Percentiles rank a stretch among this genome's conserved stretches.
phyloP scores from a whole-genome alignment of 2,329 filamentous ascomycete species.

The Ophiostoma sp. region DNA sequence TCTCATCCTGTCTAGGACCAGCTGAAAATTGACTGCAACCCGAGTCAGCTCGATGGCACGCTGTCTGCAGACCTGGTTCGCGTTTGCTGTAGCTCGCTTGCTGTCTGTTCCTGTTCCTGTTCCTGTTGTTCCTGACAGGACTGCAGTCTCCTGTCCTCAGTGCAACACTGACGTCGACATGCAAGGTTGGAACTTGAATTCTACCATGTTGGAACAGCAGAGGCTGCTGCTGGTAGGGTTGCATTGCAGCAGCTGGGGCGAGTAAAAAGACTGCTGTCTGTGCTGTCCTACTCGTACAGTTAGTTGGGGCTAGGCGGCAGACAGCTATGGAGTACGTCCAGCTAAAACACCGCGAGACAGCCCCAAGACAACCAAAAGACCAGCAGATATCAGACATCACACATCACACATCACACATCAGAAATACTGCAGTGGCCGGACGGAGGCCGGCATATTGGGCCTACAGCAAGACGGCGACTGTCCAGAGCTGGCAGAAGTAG shows the following conservation, averaged over 20 bases:
- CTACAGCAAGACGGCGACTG: too few relatives aligned
- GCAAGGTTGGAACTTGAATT: neutral
- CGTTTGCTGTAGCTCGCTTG: neutral
- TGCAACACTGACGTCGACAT: neutral
- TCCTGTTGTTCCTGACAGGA: neutral
- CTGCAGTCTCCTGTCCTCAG: neutral
- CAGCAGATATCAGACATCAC: neutral
- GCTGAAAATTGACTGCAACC: neutral
- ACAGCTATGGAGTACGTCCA: too few relatives aligned
- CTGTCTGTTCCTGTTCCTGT: neutral
- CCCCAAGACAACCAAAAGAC: neutral
- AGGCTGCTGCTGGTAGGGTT: neutral
- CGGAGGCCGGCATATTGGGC: too few relatives aligned
- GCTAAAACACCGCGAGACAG: neutral
- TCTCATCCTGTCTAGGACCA: neutral
- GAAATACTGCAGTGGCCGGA: neutral
- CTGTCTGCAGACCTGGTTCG: neutral
- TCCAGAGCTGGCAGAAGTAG: neutral
- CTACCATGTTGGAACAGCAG: neutral
- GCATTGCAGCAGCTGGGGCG: neutral
- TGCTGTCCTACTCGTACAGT: too few relatives aligned
- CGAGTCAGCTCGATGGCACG: neutral
- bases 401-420: neutral
- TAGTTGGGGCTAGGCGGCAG: too few relatives aligned
- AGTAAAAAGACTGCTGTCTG: too few relatives aligned